Evolutionary conservation across 2,329 filamentous ascomycete species (phyloP), one percentile per base, ranked within the genome.

Genomic region (Monilinia laxa): DNA sequence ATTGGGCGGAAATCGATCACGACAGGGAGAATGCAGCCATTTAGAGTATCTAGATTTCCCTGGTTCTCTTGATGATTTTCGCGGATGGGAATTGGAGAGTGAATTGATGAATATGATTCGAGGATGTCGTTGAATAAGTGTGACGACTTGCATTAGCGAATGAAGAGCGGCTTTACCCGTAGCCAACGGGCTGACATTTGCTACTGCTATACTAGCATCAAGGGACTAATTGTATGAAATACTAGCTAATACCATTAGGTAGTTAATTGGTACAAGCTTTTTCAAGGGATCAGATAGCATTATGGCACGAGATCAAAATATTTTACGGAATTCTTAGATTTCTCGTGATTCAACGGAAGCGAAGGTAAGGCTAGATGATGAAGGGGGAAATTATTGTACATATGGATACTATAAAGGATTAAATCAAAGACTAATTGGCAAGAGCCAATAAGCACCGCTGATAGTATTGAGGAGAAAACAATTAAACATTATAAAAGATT

Each of bases 1-100:
- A 78, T 77, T 78, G 77, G 76, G 68, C 72, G 56, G 38, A 35
- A 51, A 31, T 62, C 64, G 35, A 62, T 54, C 56, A 66, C 56
- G 23, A 66, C 64, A 62, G 56, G 64, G 64, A 52, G n/a, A 59
- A 54, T 66, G 56, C 49, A 60, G 47, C 58, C 56, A 66, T 53
- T 51, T 16, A 38, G 38, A 62, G 51, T 31, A 45, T 52, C 23
- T 54, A 28, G 42, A 58, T 40, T 59, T 49, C 59, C 42, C 20
- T 52, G 57, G 64, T 51, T 53, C 49, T 38, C 59, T 49, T 55
- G 51, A 58, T 58, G 68, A 59, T 68, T 68, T 63, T 55, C 51
- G 45, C 51, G 58, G 7, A 54, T 54, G 38, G 16, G 51, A 63
- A 65, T 58, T 65, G 45, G 23, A 59, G 31, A 59, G 40, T 58